Percentiles rank a stretch among this genome's conserved stretches.
phyloP scores from a whole-genome alignment of 805 yeast genomes.

The Schwanniomyces occidentalis region DNA sequence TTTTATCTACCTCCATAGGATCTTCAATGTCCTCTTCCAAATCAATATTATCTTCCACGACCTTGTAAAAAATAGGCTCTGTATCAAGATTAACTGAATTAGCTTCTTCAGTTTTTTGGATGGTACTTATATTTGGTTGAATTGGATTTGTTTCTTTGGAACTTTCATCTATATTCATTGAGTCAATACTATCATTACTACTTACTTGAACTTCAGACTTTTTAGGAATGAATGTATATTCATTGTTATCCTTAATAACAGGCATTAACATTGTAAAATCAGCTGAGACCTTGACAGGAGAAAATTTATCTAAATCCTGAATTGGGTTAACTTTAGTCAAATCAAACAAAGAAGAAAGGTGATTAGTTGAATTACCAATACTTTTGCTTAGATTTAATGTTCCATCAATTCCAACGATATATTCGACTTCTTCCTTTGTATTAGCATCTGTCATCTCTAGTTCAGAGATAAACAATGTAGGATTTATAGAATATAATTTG shows the following conservation, averaged over 20 bases:
- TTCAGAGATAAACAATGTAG: constrained; percentile 25
- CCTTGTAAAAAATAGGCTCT: constrained; percentile 48
- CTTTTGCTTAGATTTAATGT: constrained; percentile 11
- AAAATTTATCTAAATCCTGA: constrained; percentile 14
- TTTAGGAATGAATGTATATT: constrained; percentile 1
- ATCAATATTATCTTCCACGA: constrained; percentile 61
- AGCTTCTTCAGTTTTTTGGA: not conserved
- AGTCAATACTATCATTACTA: not conserved
- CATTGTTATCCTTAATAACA: constrained; percentile 6
- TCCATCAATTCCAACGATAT: constrained; percentile 32
- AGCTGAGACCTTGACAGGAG: constrained; percentile 30
- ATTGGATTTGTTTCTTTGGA: not conserved
- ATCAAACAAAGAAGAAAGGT: constrained; percentile 24
- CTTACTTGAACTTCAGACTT: not conserved
- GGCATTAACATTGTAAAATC: constrained; percentile 25
- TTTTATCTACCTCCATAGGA: constrained; percentile 6
- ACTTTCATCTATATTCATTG: no score
- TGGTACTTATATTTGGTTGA: not conserved
- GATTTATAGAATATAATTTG: constrained; percentile 30
- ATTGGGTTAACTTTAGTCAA: constrained; percentile 31
- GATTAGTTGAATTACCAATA: constrained; percentile 11
- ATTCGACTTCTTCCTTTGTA: constrained; percentile 34
- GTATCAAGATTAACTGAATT: constrained; percentile 5
- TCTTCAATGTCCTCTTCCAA: constrained; percentile 35
- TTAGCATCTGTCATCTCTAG: constrained; percentile 19